Evolutionary conservation across 257 asterid species (phyloP), one percentile per base, ranked within the genome.

Genomic region (Handroanthus guayacan): DNA sequence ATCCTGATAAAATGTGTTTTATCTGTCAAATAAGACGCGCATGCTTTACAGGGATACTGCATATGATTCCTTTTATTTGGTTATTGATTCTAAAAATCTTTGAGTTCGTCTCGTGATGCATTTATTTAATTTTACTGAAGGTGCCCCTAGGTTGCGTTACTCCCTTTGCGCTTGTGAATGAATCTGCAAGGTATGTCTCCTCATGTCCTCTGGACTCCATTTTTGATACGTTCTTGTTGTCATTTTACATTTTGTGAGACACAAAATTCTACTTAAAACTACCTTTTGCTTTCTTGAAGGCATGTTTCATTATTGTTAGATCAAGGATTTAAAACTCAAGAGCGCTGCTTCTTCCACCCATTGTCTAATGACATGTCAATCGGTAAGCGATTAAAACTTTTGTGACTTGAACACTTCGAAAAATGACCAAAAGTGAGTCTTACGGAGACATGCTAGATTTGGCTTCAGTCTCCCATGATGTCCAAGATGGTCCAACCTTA

Each of bases 141-240:
- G 97, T 95, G 69, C 97, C 98, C 36, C 83, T 88, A 34, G 98
- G 97, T 34, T 91, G 93, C 74, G 97, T 95, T 79, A 95, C 98
- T 80, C 99, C 99, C 34, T 92, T 95, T 77, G 94, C 98, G 14
- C 86, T 92, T 75, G 88, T 91, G 73, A 95, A 95, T 65, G 97
- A 95, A 75, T 89, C 97, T 12, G 97, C 99, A 69, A 82, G 94
- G 97, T 95, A 78, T 58, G 51, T 78, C 38, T 75, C 75, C 58
- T 68, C 54, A 31, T 62, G 37, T 74, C 41, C 61, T 77, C 31
- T 25, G 18, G 14, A 58, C 62, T 47, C 52, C 44, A 39, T 67
- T 54, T 20, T 14, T 69, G 7, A 45, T 37, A 64, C 58, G 50
- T 64, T 45, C 34, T 3, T 52, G 48, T 37, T 65, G 17, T 52